Conservation (phyloP, 2,329 filamentous ascomycete genomes). For the Monosporascus sp. region DNA sequence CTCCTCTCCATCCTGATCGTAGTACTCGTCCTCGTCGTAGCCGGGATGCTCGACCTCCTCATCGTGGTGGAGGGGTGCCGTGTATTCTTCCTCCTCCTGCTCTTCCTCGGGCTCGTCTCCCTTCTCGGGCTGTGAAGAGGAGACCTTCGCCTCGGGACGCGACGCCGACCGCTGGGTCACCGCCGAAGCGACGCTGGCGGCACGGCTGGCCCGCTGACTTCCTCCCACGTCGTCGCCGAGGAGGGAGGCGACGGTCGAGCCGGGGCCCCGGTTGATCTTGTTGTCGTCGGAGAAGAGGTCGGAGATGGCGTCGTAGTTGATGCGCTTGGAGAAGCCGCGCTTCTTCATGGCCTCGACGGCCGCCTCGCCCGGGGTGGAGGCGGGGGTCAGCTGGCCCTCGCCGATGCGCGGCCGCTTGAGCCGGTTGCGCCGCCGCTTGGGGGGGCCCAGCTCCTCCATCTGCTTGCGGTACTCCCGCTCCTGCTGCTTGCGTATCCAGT, state of each 20-base stretch:
- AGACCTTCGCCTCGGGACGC: conserved; percentile 6
- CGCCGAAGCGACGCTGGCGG: conserved; percentile 26
- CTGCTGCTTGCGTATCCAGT: conserved; percentile 84
- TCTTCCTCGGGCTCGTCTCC: conserved; percentile 31
- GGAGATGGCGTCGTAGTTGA: conserved; percentile 64
- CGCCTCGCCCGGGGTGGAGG: conserved; percentile 64
- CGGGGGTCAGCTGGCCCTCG: conserved; percentile 60
- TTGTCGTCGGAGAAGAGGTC: conserved; percentile 47
- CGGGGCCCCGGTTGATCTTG: conserved; percentile 36
- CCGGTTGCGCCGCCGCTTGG: conserved; percentile 52
- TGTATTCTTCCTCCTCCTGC: conserved; percentile 30
- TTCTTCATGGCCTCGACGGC: conserved; percentile 63
- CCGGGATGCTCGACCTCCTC: conserved; percentile 19
- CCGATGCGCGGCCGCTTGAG: conserved; percentile 50
- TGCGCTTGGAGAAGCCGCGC: conserved; percentile 65
- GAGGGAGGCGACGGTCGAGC: conserved; percentile 38
- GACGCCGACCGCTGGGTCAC: conserved; percentile 20
- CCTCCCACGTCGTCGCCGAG: conserved; percentile 30
- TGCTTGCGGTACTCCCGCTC: conserved; percentile 75
- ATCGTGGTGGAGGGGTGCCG: conserved; percentile 16
- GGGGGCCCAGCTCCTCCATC: conserved; percentile 43
- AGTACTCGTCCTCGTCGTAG: conserved; percentile 32
- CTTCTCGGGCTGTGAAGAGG: conserved; percentile 18
- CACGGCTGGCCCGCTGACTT: conserved; percentile 29
- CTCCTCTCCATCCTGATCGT: conserved; percentile 29